Evolutionary conservation across 1,139 yeast genomes (phyloP).

Genomic region (Yamadazyma songkhlaensis): DNA sequence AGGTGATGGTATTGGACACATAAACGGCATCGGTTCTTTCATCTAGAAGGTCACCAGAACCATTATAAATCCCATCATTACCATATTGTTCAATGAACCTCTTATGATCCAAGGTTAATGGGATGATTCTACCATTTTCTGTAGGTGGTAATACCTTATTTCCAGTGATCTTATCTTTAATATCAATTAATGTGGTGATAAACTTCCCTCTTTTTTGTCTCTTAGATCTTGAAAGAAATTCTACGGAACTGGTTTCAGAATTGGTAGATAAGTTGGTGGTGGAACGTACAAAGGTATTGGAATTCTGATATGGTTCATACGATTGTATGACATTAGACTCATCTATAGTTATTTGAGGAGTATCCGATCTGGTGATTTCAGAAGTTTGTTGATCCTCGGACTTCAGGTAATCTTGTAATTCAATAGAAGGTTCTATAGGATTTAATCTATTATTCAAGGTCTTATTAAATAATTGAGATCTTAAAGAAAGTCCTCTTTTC

Average conservation of each 20-base stretch:
- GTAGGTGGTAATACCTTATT: conserved; percentile 48
- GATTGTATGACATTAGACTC: conserved; percentile 6
- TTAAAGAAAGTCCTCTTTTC: conserved; percentile 68
- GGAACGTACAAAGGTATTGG: conserved; percentile 22
- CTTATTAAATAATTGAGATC: conserved; percentile 70
- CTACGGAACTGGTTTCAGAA: conserved; percentile 19
- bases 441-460: conserved; percentile 18
- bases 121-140: conserved; percentile 72
- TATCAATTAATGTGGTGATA: conserved; percentile 15
- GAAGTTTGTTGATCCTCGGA: not conserved
- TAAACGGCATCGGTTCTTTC: conserved; percentile 68
- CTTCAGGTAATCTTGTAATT: conserved; percentile 1
- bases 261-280: conserved; percentile 27
- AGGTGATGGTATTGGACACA: conserved; percentile 66
- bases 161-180: conserved; percentile 40
- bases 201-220: conserved; percentile 13
- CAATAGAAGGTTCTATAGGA: not conserved
- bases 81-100: conserved; percentile 24
- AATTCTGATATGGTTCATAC: conserved; percentile 16
- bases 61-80: conserved; percentile 17
- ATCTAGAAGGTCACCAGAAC: conserved; percentile 46
- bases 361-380: not conserved
- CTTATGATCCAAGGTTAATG: conserved; percentile 44
- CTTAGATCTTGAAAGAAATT: conserved; percentile 20
- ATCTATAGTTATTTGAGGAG: conserved; percentile 17